These are phyloP conservation scores for Flaveria trinervia DNA, from an alignment of 129 eudicot genomes.

Conservation along the genomic window DNA sequence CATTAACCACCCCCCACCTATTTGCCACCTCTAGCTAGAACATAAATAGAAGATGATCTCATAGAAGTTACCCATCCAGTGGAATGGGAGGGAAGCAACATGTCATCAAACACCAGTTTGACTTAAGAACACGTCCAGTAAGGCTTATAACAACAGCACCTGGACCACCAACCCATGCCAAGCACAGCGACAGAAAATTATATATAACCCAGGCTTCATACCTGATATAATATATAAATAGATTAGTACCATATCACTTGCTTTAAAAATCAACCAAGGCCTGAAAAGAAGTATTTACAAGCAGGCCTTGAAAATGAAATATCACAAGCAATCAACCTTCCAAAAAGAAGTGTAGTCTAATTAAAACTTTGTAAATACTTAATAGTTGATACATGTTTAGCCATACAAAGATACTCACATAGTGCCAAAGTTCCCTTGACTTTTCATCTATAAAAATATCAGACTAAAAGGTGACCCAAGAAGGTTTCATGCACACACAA, in stretches of 20 bases:
- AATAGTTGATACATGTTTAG: not conserved
- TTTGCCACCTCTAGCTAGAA: not conserved
- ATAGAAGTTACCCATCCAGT: conserved; percentile 72
- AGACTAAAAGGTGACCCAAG: conserved; percentile 3
- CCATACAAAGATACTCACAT: conserved; percentile 13
- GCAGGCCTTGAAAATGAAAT: not conserved
- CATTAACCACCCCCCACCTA: not conserved
- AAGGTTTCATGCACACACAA: conserved; percentile 9
- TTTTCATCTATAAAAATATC: conserved; percentile 22
- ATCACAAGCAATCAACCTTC: not conserved
- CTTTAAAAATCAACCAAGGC: not conserved
- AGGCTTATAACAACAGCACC: conserved; percentile 85
- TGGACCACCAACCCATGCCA: conserved; percentile 98
- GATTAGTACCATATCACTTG: not conserved
- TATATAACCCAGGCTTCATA: conserved; percentile 98
- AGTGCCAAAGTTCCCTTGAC: not conserved
- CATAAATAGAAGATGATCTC: not conserved
- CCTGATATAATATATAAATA: conserved; percentile 41
- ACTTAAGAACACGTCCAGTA: conserved; percentile 66
- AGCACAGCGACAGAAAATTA: conserved; percentile 81
- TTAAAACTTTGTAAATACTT: not conserved
- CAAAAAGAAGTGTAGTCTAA: not conserved
- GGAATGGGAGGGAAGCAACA: conserved; percentile 87
- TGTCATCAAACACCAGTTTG: conserved; percentile 84
- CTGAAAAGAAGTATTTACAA: not conserved